Conservation (phyloP, 2,329 filamentous ascomycete species). For the Colletotrichum acutatum region DNA sequence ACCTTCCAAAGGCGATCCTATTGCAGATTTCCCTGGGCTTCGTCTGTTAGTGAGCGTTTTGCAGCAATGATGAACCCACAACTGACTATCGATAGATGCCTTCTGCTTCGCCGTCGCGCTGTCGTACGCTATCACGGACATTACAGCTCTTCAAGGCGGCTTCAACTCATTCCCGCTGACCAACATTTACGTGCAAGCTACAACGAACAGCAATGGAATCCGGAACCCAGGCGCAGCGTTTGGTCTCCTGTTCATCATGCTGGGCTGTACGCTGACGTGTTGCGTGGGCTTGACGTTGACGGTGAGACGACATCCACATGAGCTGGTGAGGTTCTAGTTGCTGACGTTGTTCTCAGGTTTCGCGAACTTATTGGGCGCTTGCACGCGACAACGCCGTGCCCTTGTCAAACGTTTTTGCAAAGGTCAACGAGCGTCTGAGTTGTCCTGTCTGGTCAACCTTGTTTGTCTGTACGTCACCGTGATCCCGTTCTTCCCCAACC, state of each 20-base stretch:
- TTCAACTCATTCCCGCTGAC: conserved; percentile 70
- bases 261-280: conserved; percentile 61
- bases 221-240: conserved; percentile 64
- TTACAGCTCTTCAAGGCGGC: conserved; percentile 61
- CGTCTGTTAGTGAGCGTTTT: conserved; percentile 51
- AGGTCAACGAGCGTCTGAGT: conserved; percentile 63
- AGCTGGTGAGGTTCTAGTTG: not conserved
- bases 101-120: conserved; percentile 62
- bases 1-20: conserved; percentile 62
- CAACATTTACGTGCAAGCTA: conserved; percentile 70
- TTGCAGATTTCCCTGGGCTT: conserved; percentile 59
- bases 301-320: conserved; percentile 16
- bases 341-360: conserved; percentile 29
- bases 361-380: conserved; percentile 60
- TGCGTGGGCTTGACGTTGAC: conserved; percentile 64
- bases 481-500: not conserved
- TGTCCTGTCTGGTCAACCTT: conserved; percentile 70
- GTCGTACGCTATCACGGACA: conserved; percentile 66
- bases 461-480: conserved; percentile 51
- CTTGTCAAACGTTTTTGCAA: conserved; percentile 46
- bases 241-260: conserved; percentile 67
- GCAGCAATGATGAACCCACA: conserved; percentile 47
- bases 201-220: conserved; percentile 53
- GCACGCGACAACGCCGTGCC: conserved; percentile 72
- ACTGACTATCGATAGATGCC: conserved; percentile 62